Evolutionary conservation across 2,329 filamentous ascomycete genomes (phyloP), one percentile per base, ranked within the genome.

Genomic region (Aspergillus jensenii): DNA sequence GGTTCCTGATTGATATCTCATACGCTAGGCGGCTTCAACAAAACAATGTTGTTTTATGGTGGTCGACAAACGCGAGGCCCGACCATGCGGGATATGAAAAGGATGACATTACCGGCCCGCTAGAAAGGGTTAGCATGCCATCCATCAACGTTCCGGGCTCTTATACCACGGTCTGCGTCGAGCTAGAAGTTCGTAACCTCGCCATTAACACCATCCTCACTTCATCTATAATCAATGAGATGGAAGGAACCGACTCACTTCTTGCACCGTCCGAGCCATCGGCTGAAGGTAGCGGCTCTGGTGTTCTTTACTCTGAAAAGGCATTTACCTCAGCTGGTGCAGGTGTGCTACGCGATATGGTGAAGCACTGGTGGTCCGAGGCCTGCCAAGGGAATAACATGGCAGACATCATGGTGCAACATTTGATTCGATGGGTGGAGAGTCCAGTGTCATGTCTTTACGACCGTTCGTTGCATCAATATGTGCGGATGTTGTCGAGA

Each of bases 141-240:
- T 89, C 89, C 14, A 86, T 96, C 71, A 99, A 99, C 72, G 93
- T 91, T 51, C 90, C 93, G 0, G 93, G 93, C 41, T 96, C 93
- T 0, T 99, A 96, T 73, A 90, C 93, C 1, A 96, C 93, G 0
- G 95, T 99, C 3, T 99, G 95, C 71, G 95, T 99, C 61, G 95
- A 99, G 66, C 78, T 99, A 14, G 91, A 96, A 61, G 86, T 99
- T 49, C 90, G 93, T 46, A 99, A 99, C 69, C 83, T 99, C 14
- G 90, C 92, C 4, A 98, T 99, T 78, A 99, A 99, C 77, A 99
- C 96, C 0, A 96, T 99, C 48, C 81, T 99, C 17, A 97, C 95
- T 0, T 96, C 93, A 0, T 96, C 95, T 0, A 84, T 99, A 9
- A 93, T 99, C 80, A 98, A 97, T 68, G 95, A 98, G 64, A 87